Percentiles rank a stretch among this genome's conserved stretches.
Evolutionary conservation across 2,329 filamentous ascomycete genomes (phyloP).

Genomic region (Fusarium algeriense): DNA sequence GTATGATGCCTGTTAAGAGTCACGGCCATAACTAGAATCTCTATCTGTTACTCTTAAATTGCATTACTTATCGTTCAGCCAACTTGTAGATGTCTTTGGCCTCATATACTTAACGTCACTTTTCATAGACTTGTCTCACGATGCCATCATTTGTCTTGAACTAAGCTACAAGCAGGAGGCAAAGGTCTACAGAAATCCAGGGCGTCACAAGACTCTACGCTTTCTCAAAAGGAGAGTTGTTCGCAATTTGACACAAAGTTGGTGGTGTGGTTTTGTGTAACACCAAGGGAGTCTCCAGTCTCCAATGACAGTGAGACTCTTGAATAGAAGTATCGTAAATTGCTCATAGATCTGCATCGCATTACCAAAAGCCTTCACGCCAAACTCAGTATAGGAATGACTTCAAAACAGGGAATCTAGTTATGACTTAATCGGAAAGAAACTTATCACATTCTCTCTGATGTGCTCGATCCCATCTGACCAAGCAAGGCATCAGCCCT

Average conservation of each 20-base stretch:
- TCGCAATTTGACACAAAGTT: too few species aligned
- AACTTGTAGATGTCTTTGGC: background rate
- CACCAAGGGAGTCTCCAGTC: background rate
- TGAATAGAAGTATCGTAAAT: too few species aligned
- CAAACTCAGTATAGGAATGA: slow-evolving; percentile 7
- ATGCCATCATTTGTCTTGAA: background rate
- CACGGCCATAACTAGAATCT: background rate
- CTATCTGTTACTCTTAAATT: too few species aligned
- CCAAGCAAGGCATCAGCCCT: background rate
- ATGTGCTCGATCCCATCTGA: background rate
- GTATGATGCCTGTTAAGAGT: too few species aligned
- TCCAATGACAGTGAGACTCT: background rate
- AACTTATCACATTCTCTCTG: background rate
- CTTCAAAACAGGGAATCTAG: background rate
- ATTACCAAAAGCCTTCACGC: background rate
- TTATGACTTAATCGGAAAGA: background rate
- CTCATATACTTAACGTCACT: background rate
- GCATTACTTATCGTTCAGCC: background rate
- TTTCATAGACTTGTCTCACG: background rate
- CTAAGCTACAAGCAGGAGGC: background rate
- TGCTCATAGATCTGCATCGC: background rate
- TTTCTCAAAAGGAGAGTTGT: background rate
- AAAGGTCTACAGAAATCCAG: background rate
- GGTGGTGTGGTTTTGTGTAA: background rate
- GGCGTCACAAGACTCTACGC: background rate